phyloP scores from a whole-genome alignment of 495 filamentous ascomycete genomes.

The Aspergillus affinis region DNA sequence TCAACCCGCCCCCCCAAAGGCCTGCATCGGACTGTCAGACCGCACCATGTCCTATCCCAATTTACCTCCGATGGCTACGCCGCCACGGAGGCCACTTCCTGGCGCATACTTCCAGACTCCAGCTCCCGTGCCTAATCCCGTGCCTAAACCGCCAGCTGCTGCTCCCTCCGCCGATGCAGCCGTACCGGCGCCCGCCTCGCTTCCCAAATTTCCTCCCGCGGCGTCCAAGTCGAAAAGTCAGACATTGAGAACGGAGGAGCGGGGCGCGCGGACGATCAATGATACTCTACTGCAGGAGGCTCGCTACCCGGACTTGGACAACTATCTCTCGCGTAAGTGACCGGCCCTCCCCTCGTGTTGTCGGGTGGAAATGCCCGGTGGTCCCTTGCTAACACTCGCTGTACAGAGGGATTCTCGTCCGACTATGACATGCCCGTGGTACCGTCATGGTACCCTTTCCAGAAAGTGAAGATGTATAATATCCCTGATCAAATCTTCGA shows the following conservation, averaged over 20 bases:
- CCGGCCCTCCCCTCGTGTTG: background rate
- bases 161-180: conserved; percentile 18
- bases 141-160: conserved; percentile 28
- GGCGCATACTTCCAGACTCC: conserved; percentile 76
- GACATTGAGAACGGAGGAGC: conserved; percentile 64
- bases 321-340: conserved; percentile 80
- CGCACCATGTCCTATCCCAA: conserved; percentile 59
- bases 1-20: conserved; percentile 7
- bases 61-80: conserved; percentile 52
- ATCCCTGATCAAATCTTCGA: conserved; percentile 88
- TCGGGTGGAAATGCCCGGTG: conserved; percentile 11
- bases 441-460: conserved; percentile 83
- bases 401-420: conserved; percentile 75
- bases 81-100: conserved; percentile 63
- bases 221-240: conserved; percentile 35
- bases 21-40: conserved; percentile 16
- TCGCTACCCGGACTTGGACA: conserved; percentile 86
- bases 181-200: conserved; percentile 22
- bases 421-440: conserved; percentile 77
- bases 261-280: conserved; percentile 83
- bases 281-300: conserved; percentile 69
- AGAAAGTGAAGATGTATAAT: conserved; percentile 74
- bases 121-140: conserved; percentile 40
- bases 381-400: background rate
- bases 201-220: conserved; percentile 40